phyloP scores from a whole-genome alignment of 2,329 filamentous ascomycete genomes.

The Curvularia eragrostidis region DNA sequence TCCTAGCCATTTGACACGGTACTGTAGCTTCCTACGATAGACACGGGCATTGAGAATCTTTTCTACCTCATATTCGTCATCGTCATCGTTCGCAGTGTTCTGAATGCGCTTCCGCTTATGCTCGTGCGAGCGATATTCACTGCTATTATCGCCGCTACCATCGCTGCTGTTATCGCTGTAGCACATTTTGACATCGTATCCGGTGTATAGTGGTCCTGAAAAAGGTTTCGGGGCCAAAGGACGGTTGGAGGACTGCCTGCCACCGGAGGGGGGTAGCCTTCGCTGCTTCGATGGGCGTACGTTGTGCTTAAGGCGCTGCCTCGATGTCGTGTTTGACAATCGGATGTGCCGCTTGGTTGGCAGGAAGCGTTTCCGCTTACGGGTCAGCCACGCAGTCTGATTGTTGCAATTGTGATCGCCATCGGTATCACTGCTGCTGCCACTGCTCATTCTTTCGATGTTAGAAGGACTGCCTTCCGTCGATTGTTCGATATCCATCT shows the following conservation, averaged over 20 bases:
- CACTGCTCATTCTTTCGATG: constrained; percentile 14
- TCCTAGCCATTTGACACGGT: constrained; percentile 8
- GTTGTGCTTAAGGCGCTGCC: not conserved
- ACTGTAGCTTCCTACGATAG: constrained; percentile 3
- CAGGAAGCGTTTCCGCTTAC: constrained; percentile 16
- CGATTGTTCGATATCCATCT: constrained; percentile 14
- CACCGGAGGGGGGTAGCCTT: constrained; percentile 1
- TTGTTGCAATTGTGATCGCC: constrained; percentile 9
- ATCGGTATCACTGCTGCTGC: constrained; percentile 9
- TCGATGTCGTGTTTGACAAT: no score
- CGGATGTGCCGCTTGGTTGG: constrained; percentile 1
- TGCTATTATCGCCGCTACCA: not conserved
- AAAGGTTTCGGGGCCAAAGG: constrained; percentile 1
- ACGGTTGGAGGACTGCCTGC: not conserved
- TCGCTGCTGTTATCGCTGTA: constrained; percentile 7
- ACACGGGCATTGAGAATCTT: constrained; percentile 5
- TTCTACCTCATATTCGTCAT: constrained; percentile 12
- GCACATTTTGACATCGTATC: constrained; percentile 5
- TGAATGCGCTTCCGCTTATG: constrained; percentile 6
- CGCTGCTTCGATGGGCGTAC: not conserved
- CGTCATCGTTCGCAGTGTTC: not conserved
- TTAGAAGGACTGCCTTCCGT: constrained; percentile 13
- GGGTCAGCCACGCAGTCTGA: constrained; percentile 11
- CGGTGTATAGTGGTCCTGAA: not conserved
- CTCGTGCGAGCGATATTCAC: not conserved